Base-by-base conservation (phyloP, 305 asterid genomes). In the Rubia peregrina region DNA sequence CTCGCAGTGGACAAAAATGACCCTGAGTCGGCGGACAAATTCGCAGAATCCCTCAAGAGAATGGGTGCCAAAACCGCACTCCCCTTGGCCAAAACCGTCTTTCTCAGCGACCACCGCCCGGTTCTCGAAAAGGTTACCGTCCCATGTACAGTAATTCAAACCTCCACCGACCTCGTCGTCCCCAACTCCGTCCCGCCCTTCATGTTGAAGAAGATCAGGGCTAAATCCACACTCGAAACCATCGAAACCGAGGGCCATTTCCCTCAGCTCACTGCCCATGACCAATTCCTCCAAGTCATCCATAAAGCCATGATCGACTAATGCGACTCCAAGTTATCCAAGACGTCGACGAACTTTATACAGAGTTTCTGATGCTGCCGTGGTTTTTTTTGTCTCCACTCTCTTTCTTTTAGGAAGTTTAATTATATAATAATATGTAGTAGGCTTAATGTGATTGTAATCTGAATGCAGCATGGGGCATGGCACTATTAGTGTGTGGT, bases 201-300 rank as follows among this genome's bases (percentile, higher is more conserved):
- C 87, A 85, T 90, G 88, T 80, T 77, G 64, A 78, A 55, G 63
- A 80, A 73, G 65, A 85, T 92, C 56, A 83, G 75, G 33, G 92
- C 79, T 7, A 70, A 72, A 43, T 79, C 86, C 24, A 75, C 80
- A 26, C 40, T 90, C 11, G 74, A 85, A 42, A 59, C 86, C 33
- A 72, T 90, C 38, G 77, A 87, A 11, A 83, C 92, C 0, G 74
- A 74, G 0, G 96, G 98, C 1, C 95, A 92, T 83, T 90, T 89
- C 71, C 98, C 98, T 70, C 98, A 92, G 61, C 85, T 92, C 17
- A 90, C 95, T 2, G 91, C 90, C 0, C 88, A 74, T 66, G 17
- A 76, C 26, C 74, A 87, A 61, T 84, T 91, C 71, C 77, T 85
- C 38, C 77, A 84, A 48, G 84, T 89, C 72, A 71, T 91, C 60